These are phyloP conservation scores for Mycena rosella DNA, from an alignment of 768 basidiomycete genomes.

Conservation along the genomic window DNA sequence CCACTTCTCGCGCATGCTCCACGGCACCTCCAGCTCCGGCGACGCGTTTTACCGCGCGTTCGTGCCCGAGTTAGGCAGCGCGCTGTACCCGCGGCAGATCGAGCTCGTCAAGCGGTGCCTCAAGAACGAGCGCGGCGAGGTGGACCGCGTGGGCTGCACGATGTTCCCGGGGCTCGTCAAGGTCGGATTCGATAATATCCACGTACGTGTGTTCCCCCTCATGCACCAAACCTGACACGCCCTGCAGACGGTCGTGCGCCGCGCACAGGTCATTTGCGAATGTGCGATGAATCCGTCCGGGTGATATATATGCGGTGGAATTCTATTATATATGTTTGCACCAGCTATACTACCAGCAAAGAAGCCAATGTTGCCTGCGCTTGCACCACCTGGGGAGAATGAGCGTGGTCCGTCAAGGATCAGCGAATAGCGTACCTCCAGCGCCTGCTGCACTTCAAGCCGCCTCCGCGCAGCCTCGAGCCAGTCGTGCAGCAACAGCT, in stretches of 20 bases:
- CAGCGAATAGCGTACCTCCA: slow-evolving; percentile 70
- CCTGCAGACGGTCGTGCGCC: slow-evolving; percentile 74
- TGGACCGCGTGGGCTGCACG: slow-evolving; percentile 83
- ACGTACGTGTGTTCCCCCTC: slow-evolving; percentile 13
- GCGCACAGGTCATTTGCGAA: slow-evolving; percentile 90
- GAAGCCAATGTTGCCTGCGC: slow-evolving; percentile 88
- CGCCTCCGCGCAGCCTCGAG: slow-evolving; percentile 88
- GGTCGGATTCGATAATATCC: slow-evolving; percentile 50
- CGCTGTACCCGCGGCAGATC: slow-evolving; percentile 81
- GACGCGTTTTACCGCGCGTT: slow-evolving; percentile 91
- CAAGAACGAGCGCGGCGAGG: slow-evolving; percentile 79
- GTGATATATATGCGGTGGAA: slow-evolving; percentile 13
- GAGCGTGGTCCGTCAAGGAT: slow-evolving; percentile 26
- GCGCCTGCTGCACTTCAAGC: slow-evolving; percentile 91
- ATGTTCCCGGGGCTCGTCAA: slow-evolving; percentile 93
- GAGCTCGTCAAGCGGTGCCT: slow-evolving; percentile 89
- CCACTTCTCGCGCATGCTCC: slow-evolving; percentile 88
- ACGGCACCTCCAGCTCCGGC: slow-evolving; percentile 69
- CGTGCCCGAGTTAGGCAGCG: slow-evolving; percentile 84
- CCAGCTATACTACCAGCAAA: slow-evolving; percentile 75
- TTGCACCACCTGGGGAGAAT: slow-evolving; percentile 73
- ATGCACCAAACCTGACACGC: not conserved
- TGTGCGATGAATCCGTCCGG: slow-evolving; percentile 66
- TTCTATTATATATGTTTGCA: slow-evolving; percentile 43
- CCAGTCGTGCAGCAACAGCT: slow-evolving; percentile 86